Evolutionary conservation across 2,329 filamentous ascomycete species (phyloP).

Genomic region (Berkeleyomyces basicola): DNA sequence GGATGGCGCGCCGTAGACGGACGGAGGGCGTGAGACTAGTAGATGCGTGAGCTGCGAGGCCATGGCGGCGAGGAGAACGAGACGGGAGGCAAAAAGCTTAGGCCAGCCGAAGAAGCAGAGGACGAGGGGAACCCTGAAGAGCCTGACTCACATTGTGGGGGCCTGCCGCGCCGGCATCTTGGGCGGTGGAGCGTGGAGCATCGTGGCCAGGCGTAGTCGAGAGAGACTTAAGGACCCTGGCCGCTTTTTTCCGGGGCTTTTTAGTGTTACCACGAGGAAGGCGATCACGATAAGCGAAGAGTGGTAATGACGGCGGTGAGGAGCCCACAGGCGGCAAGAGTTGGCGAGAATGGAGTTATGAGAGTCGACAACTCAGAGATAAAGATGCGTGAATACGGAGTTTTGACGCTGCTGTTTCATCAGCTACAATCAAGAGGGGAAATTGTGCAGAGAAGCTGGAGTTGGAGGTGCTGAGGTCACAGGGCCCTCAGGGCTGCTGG

Average conservation of each 20-base stretch:
- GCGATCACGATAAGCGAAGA: not conserved
- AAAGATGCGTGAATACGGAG: not conserved
- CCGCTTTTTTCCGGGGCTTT: not conserved
- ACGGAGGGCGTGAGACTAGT: slow-evolving; percentile 45
- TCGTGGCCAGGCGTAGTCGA: not conserved
- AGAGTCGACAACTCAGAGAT: not conserved
- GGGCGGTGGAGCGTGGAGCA: not conserved
- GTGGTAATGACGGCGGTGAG: not conserved
- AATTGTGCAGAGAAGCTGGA: not conserved
- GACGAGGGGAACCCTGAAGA: not conserved
- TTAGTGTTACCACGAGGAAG: not conserved
- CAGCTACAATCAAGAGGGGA: not conserved
- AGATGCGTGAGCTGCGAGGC: not conserved
- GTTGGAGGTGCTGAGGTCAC: not conserved
- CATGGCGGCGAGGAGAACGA: not conserved
- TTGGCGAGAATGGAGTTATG: not conserved
- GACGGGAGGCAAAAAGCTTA: not conserved
- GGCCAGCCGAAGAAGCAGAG: not conserved
- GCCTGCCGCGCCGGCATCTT: slow-evolving; percentile 5
- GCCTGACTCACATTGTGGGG: slow-evolving; percentile 1
- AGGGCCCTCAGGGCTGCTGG: no score
- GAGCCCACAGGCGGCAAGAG: not conserved
- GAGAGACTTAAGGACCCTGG: not conserved
- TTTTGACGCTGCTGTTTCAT: not conserved
- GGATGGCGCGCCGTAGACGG: slow-evolving; percentile 68